Percentiles rank a stretch among this genome's conserved stretches.
Conservation (phyloP, 441 rosid genomes). For the Isatis lusitanica region DNA sequence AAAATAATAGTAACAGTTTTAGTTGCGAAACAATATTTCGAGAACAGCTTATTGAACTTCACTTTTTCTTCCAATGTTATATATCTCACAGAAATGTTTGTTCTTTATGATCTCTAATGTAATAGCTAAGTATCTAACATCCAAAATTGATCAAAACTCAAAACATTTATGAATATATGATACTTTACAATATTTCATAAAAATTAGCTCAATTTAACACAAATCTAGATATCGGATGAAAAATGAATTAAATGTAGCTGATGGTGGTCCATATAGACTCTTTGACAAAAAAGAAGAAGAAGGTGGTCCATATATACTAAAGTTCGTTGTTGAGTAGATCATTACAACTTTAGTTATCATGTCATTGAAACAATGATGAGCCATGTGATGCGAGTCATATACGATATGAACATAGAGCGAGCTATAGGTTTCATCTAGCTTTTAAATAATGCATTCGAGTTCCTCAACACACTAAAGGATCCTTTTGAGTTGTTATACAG, state of each 20-base stretch:
- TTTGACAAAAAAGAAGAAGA: too few species aligned
- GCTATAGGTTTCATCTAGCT: conserved; percentile 28
- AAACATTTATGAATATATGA: neutral
- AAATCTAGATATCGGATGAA: neutral
- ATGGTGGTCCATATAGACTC: conserved; percentile 33
- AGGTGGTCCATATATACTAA: conserved; percentile 22
- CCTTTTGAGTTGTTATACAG: conserved; percentile 38
- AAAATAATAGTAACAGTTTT: neutral
- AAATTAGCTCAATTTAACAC: conserved; percentile 16
- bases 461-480: conserved; percentile 22
- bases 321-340: conserved; percentile 40
- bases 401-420: conserved; percentile 29
- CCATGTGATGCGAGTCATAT: conserved; percentile 37
- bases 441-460: conserved; percentile 28
- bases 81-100: neutral
- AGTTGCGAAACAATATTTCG: neutral
- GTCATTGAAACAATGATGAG: conserved; percentile 38
- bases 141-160: neutral
- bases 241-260: conserved; percentile 11
- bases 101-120: neutral
- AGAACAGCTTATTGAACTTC: neutral
- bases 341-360: conserved; percentile 39
- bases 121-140: neutral
- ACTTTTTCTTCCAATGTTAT: neutral
- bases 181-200: neutral